phyloP scores from a whole-genome alignment of 1,284 basidiomycete species.

The Boletus semigastroideus region DNA sequence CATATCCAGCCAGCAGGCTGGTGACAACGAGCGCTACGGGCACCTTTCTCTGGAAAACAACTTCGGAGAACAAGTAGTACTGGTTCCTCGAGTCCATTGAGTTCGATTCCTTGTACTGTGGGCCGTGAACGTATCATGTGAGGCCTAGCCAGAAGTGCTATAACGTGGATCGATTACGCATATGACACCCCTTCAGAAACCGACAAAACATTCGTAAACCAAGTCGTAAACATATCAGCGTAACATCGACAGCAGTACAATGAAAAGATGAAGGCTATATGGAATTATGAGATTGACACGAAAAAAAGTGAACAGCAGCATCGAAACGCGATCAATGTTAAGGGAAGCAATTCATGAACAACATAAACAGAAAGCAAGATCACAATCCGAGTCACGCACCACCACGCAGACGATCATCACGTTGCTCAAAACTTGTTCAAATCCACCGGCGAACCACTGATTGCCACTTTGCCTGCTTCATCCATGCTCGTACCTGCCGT shows the following conservation, averaged over 20 bases:
- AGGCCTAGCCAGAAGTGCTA: no score
- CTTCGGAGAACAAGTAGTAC: conserved; percentile 5
- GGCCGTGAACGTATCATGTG: no score
- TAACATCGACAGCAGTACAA: neutral
- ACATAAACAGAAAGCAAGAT: conserved; percentile 1
- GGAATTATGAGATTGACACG: neutral
- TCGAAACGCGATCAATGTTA: neutral
- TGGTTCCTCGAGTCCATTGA: no score
- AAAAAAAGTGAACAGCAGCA: neutral
- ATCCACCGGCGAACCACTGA: conserved; percentile 44
- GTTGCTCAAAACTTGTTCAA: conserved; percentile 30
- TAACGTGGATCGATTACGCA: no score
- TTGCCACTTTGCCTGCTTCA: conserved; percentile 66
- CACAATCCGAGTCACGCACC: neutral
- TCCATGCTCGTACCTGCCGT: conserved; percentile 61
- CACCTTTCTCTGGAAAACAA: neutral
- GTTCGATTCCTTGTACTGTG: no score
- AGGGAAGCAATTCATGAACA: no score
- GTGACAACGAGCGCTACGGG: conserved; percentile 6
- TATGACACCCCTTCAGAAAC: no score
- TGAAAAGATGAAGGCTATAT: neutral
- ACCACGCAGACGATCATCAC: neutral
- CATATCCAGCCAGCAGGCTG: conserved; percentile 2
- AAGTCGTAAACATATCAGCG: no score
- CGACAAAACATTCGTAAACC: no score